phyloP scores from a whole-genome alignment of 2,329 filamentous ascomycete species.

The Waltergamsia citrina region DNA sequence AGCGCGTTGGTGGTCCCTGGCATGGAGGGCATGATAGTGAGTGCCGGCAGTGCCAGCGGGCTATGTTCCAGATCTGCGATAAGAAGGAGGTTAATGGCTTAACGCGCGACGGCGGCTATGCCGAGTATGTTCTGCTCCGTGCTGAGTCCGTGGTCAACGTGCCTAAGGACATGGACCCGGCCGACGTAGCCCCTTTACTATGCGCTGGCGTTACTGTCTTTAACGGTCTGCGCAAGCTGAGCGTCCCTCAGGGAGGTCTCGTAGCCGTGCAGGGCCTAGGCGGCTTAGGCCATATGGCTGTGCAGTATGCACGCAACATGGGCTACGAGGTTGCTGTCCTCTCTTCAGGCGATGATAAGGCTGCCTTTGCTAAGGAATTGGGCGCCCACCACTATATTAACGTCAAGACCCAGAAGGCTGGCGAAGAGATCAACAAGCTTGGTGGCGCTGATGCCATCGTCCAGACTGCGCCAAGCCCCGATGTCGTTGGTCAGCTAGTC shows the following conservation, averaged over 20 bases:
- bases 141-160: slow-evolving; percentile 50
- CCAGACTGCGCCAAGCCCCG: slow-evolving; percentile 51
- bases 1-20: slow-evolving; percentile 48
- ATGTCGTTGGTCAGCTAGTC: slow-evolving; percentile 42
- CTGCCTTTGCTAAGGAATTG: slow-evolving; percentile 48
- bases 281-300: slow-evolving; percentile 67
- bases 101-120: slow-evolving; percentile 56
- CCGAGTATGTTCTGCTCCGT: slow-evolving; percentile 52
- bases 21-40: slow-evolving; percentile 45
- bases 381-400: slow-evolving; percentile 37
- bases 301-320: slow-evolving; percentile 69
- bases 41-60: slow-evolving; percentile 54
- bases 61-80: slow-evolving; percentile 60
- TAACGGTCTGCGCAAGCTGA: slow-evolving; percentile 45
- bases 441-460: slow-evolving; percentile 55
- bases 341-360: slow-evolving; percentile 56
- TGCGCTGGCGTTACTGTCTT: slow-evolving; percentile 57
- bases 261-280: slow-evolving; percentile 61
- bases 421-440: slow-evolving; percentile 38
- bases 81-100: slow-evolving; percentile 56
- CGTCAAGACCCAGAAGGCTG: slow-evolving; percentile 38
- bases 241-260: slow-evolving; percentile 38
- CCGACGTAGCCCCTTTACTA: slow-evolving; percentile 47
- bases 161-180: slow-evolving; percentile 40
- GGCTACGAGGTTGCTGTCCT: slow-evolving; percentile 64